phyloP scores from a whole-genome alignment of 371 early-diverging fungal species.

The Lichtheimia ornata region DNA sequence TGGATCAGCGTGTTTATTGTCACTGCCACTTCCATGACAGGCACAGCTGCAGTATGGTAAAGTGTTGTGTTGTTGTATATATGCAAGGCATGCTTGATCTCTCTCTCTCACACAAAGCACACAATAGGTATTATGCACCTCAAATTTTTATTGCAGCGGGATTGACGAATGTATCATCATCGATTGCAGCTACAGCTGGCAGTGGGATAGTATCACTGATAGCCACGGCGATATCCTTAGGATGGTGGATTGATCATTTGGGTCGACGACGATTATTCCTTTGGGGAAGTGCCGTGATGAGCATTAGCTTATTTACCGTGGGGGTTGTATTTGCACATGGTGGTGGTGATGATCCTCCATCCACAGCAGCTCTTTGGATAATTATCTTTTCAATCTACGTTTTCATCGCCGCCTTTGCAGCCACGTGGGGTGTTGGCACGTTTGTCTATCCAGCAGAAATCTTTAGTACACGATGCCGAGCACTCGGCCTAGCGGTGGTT shows the following conservation, averaged over 20 bases:
- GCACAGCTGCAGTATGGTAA: constrained; percentile 58
- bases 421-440: constrained; percentile 56
- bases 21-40: constrained; percentile 66
- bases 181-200: constrained; percentile 40
- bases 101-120: no score
- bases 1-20: constrained; percentile 45
- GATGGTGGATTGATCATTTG: constrained; percentile 44
- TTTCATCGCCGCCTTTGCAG: constrained; percentile 53
- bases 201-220: constrained; percentile 34
- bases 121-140: constrained; percentile 26
- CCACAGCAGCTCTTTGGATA: constrained; percentile 25
- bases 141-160: constrained; percentile 39
- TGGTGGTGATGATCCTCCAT: constrained; percentile 17
- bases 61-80: no score
- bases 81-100: no score
- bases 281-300: constrained; percentile 37
- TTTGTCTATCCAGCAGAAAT: constrained; percentile 73
- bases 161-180: constrained; percentile 25
- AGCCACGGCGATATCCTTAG: constrained; percentile 58
- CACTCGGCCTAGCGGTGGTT: constrained; percentile 41
- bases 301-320: constrained; percentile 40
- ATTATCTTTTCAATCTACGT: constrained; percentile 45
- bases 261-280: constrained; percentile 50
- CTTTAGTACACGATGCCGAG: constrained; percentile 46
- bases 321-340: constrained; percentile 40